phyloP scores from a whole-genome alignment of 306 rosid genomes.

The Malus domestica region ASM211411v1 NC_041796.1:16152001-16152500 shows the following conservation, averaged over 20 bases:
- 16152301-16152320: constrained; percentile 21
- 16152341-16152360: neutral
- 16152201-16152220: neutral
- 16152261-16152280: constrained; percentile 69
- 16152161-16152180: constrained; percentile 1
- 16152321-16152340: neutral
- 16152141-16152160: constrained; percentile 39
- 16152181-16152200: neutral
- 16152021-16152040: neutral
- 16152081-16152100: constrained; percentile 22
- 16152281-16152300: constrained; percentile 92
- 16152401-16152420: constrained; percentile 84
- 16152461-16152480: constrained; percentile 2
- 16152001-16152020: neutral
- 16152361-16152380: constrained; percentile 59
- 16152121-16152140: constrained; percentile 48
- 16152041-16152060: constrained; percentile 43
- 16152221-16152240: constrained; percentile 75
- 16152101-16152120: constrained; percentile 35
- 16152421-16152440: constrained; percentile 79
- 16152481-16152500: neutral
- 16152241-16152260: constrained; percentile 55
- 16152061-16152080: constrained; percentile 50
- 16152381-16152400: constrained; percentile 83
- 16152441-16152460: constrained; percentile 64